Conservation (phyloP, 495 filamentous ascomycete genomes). For the Trichoderma virens region DNA sequence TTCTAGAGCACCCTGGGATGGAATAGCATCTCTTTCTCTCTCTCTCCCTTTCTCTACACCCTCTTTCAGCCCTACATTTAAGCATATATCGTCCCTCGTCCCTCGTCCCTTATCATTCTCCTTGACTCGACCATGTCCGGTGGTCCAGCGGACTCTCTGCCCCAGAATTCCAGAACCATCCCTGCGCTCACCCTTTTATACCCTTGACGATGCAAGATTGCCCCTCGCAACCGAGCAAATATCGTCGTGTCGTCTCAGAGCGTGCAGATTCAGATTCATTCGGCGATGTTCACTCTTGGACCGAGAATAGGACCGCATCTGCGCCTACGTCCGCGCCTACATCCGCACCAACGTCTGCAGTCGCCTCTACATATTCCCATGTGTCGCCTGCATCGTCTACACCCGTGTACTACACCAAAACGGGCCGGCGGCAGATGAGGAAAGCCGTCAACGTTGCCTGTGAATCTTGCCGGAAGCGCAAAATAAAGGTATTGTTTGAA, state of each 20-base stretch:
- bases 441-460: slow-evolving; percentile 1
- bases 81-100: too few species aligned
- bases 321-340: neutral
- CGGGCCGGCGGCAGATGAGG: neutral
- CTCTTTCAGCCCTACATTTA: too few species aligned
- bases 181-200: neutral
- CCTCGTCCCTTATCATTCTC: too few species aligned
- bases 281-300: neutral
- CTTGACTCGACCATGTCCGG: neutral
- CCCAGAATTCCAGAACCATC: neutral
- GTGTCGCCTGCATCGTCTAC: too few species aligned
- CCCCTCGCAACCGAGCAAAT: neutral
- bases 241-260: neutral
- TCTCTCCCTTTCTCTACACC: too few species aligned
- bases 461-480: slow-evolving; percentile 6
- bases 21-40: too few species aligned
- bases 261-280: neutral
- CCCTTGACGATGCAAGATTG: neutral
- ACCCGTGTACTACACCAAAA: too few species aligned
- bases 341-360: neutral
- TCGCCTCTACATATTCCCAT: neutral
- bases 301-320: neutral
- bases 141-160: neutral
- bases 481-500: neutral
- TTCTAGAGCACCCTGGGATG: too few species aligned